phyloP scores from a whole-genome alignment of 2,329 filamentous ascomycete species.

The Aureobasidium pullulans region DNA sequence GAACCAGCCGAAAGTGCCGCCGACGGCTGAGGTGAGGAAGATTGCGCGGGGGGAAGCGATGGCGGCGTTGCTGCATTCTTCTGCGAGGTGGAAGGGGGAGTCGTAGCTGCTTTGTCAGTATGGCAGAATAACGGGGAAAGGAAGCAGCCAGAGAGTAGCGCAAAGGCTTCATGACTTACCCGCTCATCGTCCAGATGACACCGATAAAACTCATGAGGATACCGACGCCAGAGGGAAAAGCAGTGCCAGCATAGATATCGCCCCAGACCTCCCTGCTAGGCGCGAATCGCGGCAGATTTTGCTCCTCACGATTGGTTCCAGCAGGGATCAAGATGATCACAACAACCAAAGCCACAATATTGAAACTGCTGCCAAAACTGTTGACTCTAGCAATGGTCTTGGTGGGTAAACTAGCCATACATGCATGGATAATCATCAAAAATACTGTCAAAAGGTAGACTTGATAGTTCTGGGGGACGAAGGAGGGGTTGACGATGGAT shows the following conservation, averaged over 20 bases:
- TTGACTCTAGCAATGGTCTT: slow-evolving; percentile 64
- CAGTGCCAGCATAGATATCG: slow-evolving; percentile 57
- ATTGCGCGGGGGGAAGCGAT: slow-evolving; percentile 65
- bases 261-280: slow-evolving; percentile 56
- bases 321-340: slow-evolving; percentile 64
- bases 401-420: slow-evolving; percentile 64
- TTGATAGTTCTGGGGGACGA: slow-evolving; percentile 58
- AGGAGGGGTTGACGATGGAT: slow-evolving; percentile 61
- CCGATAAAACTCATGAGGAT: slow-evolving; percentile 65
- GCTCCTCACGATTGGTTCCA: slow-evolving; percentile 43
- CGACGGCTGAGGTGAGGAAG: slow-evolving; percentile 59
- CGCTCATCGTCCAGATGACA: slow-evolving; percentile 59
- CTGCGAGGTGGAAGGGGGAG: slow-evolving; percentile 63
- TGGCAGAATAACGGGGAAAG: no score
- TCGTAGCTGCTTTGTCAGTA: slow-evolving; percentile 47
- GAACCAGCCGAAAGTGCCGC: slow-evolving; percentile 63
- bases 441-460: slow-evolving; percentile 60
- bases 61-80: slow-evolving; percentile 68
- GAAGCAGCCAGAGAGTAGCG: no score
- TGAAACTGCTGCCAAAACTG: slow-evolving; percentile 62
- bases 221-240: slow-evolving; percentile 59
- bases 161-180: not conserved
- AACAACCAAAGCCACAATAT: slow-evolving; percentile 58
- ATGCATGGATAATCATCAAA: slow-evolving; percentile 60
- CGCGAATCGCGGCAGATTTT: slow-evolving; percentile 51